These are phyloP conservation scores for Cardamine chenopodiifolia DNA, from an alignment of 345 rosid species.

Conservation along the genomic window DNA sequence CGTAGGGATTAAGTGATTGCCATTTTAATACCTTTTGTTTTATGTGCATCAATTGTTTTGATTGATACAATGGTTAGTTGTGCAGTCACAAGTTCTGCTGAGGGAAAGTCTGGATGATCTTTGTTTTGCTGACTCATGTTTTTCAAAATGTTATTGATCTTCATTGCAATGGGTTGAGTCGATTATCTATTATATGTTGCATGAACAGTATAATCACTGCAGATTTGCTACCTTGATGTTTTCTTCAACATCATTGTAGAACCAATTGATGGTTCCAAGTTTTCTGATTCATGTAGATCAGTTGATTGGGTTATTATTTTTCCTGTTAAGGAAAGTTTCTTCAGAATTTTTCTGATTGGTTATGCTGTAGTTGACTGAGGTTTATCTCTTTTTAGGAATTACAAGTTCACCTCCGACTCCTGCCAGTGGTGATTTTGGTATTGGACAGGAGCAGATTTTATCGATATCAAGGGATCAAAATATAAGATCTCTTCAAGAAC, in stretches of 20 bases:
- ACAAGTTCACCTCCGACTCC: slow-evolving; percentile 42
- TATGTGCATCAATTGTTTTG: slow-evolving; percentile 5
- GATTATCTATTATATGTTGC: background rate
- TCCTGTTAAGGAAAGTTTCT: background rate
- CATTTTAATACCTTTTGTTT: background rate
- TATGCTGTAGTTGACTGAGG: slow-evolving; percentile 22
- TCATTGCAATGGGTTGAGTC: slow-evolving; percentile 9
- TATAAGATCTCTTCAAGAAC: slow-evolving; percentile 55
- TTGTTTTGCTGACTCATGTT: slow-evolving; percentile 17
- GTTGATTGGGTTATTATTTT: background rate
- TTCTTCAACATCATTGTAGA: background rate
- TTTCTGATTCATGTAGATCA: slow-evolving; percentile 9
- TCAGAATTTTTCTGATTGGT: slow-evolving; percentile 4
- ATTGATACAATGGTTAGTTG: background rate
- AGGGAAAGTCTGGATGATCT: slow-evolving; percentile 3
- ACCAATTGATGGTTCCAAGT: slow-evolving; percentile 19
- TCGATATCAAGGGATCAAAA: slow-evolving; percentile 77
- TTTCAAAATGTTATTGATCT: slow-evolving; percentile 22
- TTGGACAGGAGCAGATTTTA: slow-evolving; percentile 74
- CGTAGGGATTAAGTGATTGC: background rate
- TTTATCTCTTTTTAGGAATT: slow-evolving; percentile 46
- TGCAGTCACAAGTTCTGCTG: background rate
- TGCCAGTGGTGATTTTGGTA: slow-evolving; percentile 57
- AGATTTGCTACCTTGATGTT: background rate
- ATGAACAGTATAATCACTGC: background rate